phyloP scores from a whole-genome alignment of 139 green algal genomes.

The Chlorella sp. region DNA sequence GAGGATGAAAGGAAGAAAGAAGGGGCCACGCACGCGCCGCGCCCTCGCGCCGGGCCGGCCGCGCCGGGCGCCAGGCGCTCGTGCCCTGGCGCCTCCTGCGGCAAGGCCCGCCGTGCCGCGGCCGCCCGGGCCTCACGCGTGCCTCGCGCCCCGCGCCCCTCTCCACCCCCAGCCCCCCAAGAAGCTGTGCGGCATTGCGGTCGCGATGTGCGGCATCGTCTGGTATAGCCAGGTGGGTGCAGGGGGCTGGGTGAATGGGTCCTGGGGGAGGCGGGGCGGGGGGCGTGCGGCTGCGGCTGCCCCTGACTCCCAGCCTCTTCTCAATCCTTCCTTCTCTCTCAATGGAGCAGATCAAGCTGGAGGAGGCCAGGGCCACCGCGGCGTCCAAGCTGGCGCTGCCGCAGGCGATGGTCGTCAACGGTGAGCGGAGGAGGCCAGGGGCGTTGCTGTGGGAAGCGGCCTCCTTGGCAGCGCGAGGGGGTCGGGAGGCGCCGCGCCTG shows the following conservation, averaged over 20 bases:
- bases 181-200: slow-evolving; percentile 70
- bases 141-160: too few relatives aligned
- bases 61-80: too few relatives aligned
- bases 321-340: neutral
- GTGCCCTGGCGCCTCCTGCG: too few relatives aligned
- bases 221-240: slow-evolving; percentile 50
- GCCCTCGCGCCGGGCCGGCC: too few relatives aligned
- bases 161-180: too few relatives aligned
- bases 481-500: too few relatives aligned
- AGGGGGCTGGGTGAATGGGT: neutral
- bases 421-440: neutral
- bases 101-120: too few relatives aligned
- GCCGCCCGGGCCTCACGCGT: too few relatives aligned
- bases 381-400: slow-evolving; percentile 21
- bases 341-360: slow-evolving; percentile 42
- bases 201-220: slow-evolving; percentile 83
- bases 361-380: slow-evolving; percentile 6
- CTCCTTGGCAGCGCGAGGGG: too few relatives aligned
- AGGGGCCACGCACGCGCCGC: too few relatives aligned
- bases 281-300: neutral
- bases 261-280: neutral
- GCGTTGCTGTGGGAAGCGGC: too few relatives aligned
- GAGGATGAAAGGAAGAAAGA: too few relatives aligned
- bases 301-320: neutral
- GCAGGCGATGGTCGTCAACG: neutral